phyloP scores from a whole-genome alignment of 495 filamentous ascomycete genomes.

The Melanomma pulvis-pyrius region DNA sequence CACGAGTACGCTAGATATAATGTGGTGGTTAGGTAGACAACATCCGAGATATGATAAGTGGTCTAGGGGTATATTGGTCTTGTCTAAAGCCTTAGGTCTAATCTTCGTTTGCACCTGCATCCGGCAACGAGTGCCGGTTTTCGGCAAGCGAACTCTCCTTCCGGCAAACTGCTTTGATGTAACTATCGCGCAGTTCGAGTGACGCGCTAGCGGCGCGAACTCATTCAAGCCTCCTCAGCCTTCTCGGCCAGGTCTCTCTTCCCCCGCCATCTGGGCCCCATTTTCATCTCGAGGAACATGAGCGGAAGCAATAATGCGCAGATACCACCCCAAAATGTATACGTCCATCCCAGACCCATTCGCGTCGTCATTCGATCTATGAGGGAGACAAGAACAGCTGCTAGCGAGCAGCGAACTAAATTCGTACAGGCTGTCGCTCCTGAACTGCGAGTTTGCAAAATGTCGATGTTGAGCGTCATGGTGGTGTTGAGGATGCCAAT shows the following conservation, averaged over 20 bases:
- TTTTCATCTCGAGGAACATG: conserved; percentile 7
- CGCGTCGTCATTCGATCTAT: conserved; percentile 45
- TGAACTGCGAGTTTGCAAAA: conserved; percentile 46
- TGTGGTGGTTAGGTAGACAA: neutral
- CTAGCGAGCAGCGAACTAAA: conserved; percentile 48
- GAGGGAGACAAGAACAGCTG: conserved; percentile 45
- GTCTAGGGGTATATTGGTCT: neutral
- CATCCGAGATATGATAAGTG: neutral
- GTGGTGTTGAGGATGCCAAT: conserved; percentile 46
- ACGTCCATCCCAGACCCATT: conserved; percentile 45
- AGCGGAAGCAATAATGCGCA: conserved; percentile 7
- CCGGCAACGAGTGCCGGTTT: neutral
- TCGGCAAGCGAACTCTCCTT: neutral
- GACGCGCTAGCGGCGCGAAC: neutral
- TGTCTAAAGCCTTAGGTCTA: neutral
- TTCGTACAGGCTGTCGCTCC: conserved; percentile 49
- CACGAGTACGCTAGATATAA: neutral
- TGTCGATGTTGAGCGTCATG: conserved; percentile 50
- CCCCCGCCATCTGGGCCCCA: conserved; percentile 3
- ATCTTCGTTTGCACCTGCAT: neutral
- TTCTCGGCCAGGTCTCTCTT: conserved; percentile 4
- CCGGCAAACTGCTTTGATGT: neutral
- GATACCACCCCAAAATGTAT: conserved; percentile 11
- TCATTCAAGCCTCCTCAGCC: neutral
- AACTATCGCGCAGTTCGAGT: neutral